These are phyloP conservation scores for Westerdykella aurantiaca DNA, from an alignment of 2,329 filamentous ascomycete species.

Conservation along the genomic window DNA sequence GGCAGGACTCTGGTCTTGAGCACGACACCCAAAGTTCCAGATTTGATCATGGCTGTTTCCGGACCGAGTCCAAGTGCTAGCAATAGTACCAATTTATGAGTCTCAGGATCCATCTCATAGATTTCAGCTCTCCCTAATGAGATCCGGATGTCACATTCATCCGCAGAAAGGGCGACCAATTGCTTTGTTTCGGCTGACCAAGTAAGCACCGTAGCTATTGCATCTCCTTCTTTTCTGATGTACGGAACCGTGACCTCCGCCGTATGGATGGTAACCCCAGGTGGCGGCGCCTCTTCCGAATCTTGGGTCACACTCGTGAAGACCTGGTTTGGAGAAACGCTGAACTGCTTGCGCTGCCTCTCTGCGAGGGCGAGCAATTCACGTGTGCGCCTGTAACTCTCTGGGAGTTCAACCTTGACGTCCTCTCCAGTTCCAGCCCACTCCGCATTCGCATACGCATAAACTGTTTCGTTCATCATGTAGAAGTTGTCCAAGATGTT, in stretches of 20 bases:
- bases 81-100: conserved; percentile 7
- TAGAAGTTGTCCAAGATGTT: conserved; percentile 16
- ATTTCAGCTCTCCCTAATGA: conserved; percentile 12
- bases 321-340: conserved; percentile 16
- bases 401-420: conserved; percentile 17
- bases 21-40: conserved; percentile 1
- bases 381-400: conserved; percentile 11
- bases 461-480: conserved; percentile 18
- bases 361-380: conserved; percentile 18
- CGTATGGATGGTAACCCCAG: conserved; percentile 6
- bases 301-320: conserved; percentile 8
- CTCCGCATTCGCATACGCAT: conserved; percentile 11
- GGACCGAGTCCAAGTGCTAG: conserved; percentile 10
- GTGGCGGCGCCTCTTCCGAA: conserved; percentile 1
- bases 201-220: conserved; percentile 12
- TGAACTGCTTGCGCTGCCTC: conserved; percentile 8
- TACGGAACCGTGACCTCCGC: conserved; percentile 6
- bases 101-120: conserved; percentile 7
- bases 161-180: conserved; percentile 10
- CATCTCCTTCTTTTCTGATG: conserved; percentile 6
- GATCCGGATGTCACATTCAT: conserved; percentile 15
- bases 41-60: conserved; percentile 1
- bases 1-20: conserved; percentile 2
- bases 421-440: conserved; percentile 5
- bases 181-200: conserved; percentile 9